Base-by-base conservation (phyloP, 2,329 filamentous ascomycete genomes). In the Xylariales sp. region DNA sequence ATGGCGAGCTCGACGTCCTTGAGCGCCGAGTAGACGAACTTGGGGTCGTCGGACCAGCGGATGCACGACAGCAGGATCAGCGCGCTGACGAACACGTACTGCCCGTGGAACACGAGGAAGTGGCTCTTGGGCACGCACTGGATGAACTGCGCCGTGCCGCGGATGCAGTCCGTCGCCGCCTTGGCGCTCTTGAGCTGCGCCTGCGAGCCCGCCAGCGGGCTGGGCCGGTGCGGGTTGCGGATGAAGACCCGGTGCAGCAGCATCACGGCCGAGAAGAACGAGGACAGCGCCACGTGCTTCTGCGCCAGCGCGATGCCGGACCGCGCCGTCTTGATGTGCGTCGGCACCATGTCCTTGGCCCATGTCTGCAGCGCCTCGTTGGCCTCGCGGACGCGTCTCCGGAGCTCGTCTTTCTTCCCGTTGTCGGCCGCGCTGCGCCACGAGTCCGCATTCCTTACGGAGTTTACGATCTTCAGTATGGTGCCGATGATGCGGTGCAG, bases 121-220 rank as follows among this genome's bases (percentile, higher is more conserved):
- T 33, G 31, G 13, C 15, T 33, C 31, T 20, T 33, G 12, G 31
- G 7, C 10, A 33, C 31, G 31, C 18, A 24, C 13, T 33, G 15
- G 10, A 33, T 21, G n/a, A 21, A 33, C 18, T 33, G 18, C n/a
- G 31, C 17, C 19, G 31, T 12, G 15, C 31, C 31, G 10, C 31
- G 20, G 18, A 33, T 33, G n/a, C 31, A 33, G 6, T 33, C 31
- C 8, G 31, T 33, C 10, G 31, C 31, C n/a, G 31, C 31, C 15
- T 33, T 33, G 19, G 31, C 17, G 19, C 31, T 33, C 24, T 33
- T 33, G n/a, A 33, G 19, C 19, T 33, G 31, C 6, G 31, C 31
- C 31, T 18, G 19, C 5, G 31, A 33, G 18, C 19, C 31, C 15
- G 19, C 31, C 19, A 33, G 24, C 6, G 31, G 31, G 15, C 31